These are phyloP conservation scores for Phytophthora podocarpi DNA, from an alignment of 352 stramenopile genomes.

Conservation along the genomic window DNA sequence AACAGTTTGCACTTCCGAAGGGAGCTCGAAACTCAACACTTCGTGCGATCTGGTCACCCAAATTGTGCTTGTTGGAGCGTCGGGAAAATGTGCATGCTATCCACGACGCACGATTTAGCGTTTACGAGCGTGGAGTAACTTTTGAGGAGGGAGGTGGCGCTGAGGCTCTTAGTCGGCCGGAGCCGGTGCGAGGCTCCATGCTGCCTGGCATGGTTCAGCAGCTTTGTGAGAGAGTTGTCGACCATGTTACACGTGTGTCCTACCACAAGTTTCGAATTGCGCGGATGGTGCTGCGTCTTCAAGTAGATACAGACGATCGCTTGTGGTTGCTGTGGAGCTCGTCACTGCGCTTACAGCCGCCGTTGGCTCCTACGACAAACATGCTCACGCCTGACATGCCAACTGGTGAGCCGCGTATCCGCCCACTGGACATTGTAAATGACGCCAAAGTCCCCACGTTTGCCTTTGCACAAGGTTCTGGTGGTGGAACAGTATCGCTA, in stretches of 20 bases:
- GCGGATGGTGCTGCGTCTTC: constrained; percentile 96
- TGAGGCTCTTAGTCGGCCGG: constrained; percentile 82
- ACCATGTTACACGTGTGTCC: constrained; percentile 92
- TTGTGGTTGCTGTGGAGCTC: constrained; percentile 96
- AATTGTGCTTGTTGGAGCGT: constrained; percentile 94
- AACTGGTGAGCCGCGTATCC: constrained; percentile 20
- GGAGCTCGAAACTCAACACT: constrained; percentile 90
- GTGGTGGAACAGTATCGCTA: constrained; percentile 18
- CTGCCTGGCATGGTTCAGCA: constrained; percentile 90
- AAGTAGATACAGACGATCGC: constrained; percentile 92
- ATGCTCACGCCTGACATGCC: not conserved
- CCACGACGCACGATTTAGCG: constrained; percentile 89
- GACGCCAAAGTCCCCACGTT: constrained; percentile 74
- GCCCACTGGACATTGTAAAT: constrained; percentile 67
- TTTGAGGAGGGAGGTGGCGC: constrained; percentile 89
- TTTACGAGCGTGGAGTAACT: constrained; percentile 95
- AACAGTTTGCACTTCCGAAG: constrained; percentile 95
- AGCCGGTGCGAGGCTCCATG: constrained; percentile 92
- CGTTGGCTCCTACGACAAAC: not conserved
- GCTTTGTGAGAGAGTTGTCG: constrained; percentile 92
- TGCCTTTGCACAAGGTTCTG: constrained; percentile 39
- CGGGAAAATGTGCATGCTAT: constrained; percentile 91
- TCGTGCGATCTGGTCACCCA: constrained; percentile 94
- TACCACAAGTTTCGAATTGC: constrained; percentile 93
- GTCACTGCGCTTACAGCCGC: constrained; percentile 82